Conservation (phyloP, 176 grass and related monocot species). For the Oryza punctata region DNA sequence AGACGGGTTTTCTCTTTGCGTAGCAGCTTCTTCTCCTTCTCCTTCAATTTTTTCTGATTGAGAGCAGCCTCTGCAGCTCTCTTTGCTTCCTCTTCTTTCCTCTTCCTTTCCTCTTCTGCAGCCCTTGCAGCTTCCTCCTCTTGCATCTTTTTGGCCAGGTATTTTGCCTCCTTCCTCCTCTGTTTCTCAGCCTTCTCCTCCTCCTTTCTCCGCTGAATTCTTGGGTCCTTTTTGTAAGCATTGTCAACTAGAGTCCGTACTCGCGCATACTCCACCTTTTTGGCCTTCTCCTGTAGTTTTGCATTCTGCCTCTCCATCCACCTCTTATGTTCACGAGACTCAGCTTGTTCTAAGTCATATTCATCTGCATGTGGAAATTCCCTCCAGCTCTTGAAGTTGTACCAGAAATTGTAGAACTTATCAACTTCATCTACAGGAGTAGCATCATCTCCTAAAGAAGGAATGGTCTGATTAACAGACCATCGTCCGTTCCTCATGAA, state of each 20-base stretch:
- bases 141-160: slow-evolving; percentile 77
- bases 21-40: slow-evolving; percentile 93
- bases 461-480: slow-evolving; percentile 82
- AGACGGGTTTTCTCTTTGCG: slow-evolving; percentile 91
- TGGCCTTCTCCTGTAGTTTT: slow-evolving; percentile 89
- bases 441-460: slow-evolving; percentile 76
- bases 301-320: slow-evolving; percentile 99
- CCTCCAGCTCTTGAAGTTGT: slow-evolving; percentile 94
- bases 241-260: slow-evolving; percentile 86
- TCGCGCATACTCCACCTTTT: slow-evolving; percentile 74
- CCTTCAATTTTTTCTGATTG: slow-evolving; percentile 86
- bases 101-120: slow-evolving; percentile 72
- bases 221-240: slow-evolving; percentile 88
- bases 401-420: slow-evolving; percentile 97
- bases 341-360: slow-evolving; percentile 96
- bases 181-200: slow-evolving; percentile 87
- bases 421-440: slow-evolving; percentile 72
- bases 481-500: slow-evolving; percentile 96
- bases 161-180: slow-evolving; percentile 87
- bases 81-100: slow-evolving; percentile 78
- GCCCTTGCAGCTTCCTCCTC: slow-evolving; percentile 81
- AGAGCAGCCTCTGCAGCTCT: slow-evolving; percentile 70
- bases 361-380: slow-evolving; percentile 91
- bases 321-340: slow-evolving; percentile 95
- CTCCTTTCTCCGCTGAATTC: slow-evolving; percentile 89